phyloP scores from a whole-genome alignment of 371 early-diverging fungal species.

The Apophysomyces trapeziformis region DNA sequence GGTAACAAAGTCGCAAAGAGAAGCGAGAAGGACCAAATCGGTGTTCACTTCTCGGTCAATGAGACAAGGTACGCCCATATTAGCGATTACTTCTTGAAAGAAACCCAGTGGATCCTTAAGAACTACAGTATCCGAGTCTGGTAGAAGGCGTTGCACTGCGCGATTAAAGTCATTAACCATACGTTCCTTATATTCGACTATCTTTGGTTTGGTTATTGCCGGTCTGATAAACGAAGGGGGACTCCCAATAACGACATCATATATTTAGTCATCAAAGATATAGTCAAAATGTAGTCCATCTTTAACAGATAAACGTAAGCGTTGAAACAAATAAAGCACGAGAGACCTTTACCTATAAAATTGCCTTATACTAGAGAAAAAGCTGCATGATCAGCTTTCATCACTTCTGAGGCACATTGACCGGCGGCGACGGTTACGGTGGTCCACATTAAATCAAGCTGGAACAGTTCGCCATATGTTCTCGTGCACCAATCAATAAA shows the following conservation, averaged over 20 bases:
- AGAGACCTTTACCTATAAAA: no score
- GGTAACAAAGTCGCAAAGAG: slow-evolving; percentile 38
- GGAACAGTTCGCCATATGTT: slow-evolving; percentile 40
- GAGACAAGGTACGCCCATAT: slow-evolving; percentile 40
- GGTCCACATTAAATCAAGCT: slow-evolving; percentile 26
- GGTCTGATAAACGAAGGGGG: slow-evolving; percentile 14
- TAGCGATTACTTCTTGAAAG: slow-evolving; percentile 38
- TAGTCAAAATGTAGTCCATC: slow-evolving; percentile 39
- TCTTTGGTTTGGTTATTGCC: slow-evolving; percentile 26
- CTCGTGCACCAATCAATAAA: slow-evolving; percentile 41
- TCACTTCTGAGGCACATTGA: slow-evolving; percentile 27
- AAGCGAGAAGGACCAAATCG: slow-evolving; percentile 28
- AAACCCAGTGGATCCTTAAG: slow-evolving; percentile 20
- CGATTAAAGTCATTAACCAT: slow-evolving; percentile 11
- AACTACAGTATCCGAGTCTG: slow-evolving; percentile 13
- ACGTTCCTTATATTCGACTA: no score
- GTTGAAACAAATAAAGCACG: no score
- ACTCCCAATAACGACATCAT: slow-evolving; percentile 17
- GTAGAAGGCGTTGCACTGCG: slow-evolving; percentile 13
- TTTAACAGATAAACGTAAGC: not conserved
- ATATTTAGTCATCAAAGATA: slow-evolving; percentile 22
- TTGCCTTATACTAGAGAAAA: slow-evolving; percentile 30
- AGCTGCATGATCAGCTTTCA: slow-evolving; percentile 34
- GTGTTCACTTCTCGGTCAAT: slow-evolving; percentile 31
- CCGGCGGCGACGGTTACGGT: slow-evolving; percentile 32